These are phyloP conservation scores for Mycena floridula DNA, from an alignment of 768 basidiomycete genomes.

Conservation along the genomic window DNA sequence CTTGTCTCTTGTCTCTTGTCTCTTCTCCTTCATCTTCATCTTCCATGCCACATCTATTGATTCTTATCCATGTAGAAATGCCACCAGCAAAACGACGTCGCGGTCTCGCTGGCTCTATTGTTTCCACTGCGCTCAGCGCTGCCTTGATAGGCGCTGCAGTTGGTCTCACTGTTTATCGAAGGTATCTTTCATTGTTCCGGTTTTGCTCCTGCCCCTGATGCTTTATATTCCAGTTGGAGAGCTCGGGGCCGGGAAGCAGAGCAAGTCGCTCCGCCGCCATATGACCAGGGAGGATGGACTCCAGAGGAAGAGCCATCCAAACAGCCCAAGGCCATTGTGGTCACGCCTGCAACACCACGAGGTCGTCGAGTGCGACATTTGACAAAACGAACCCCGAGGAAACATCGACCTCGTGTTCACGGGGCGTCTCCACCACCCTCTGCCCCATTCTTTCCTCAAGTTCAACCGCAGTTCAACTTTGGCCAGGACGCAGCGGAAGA, in stretches of 20 bases:
- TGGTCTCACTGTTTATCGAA: conserved; percentile 78
- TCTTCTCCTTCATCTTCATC: conserved; percentile 7
- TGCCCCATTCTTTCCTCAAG: conserved; percentile 14
- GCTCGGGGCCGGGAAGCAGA: conserved; percentile 57
- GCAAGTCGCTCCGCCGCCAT: conserved; percentile 56
- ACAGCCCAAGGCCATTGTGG: conserved; percentile 8
- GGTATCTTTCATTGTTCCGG: conserved; percentile 44
- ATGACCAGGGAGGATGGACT: conserved; percentile 33
- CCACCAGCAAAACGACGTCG: conserved; percentile 76
- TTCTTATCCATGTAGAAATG: conserved; percentile 58
- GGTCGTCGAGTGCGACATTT: neutral
- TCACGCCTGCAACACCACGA: conserved; percentile 6
- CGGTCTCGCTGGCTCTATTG: conserved; percentile 75
- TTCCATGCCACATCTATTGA: conserved; percentile 7
- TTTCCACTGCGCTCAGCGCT: conserved; percentile 79
- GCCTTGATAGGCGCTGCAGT: conserved; percentile 85
- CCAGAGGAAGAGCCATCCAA: conserved; percentile 3
- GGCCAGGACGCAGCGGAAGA: conserved; percentile 24
- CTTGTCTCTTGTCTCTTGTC: conserved; percentile 13
- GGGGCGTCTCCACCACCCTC: neutral
- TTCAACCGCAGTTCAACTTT: conserved; percentile 40
- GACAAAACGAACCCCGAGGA: conserved; percentile 1
- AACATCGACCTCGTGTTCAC: neutral
- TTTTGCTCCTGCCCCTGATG: neutral
- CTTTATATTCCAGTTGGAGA: conserved; percentile 52